Evolutionary conservation across 257 asterid genomes (phyloP).

Genomic region (Capsicum baccatum): DNA sequence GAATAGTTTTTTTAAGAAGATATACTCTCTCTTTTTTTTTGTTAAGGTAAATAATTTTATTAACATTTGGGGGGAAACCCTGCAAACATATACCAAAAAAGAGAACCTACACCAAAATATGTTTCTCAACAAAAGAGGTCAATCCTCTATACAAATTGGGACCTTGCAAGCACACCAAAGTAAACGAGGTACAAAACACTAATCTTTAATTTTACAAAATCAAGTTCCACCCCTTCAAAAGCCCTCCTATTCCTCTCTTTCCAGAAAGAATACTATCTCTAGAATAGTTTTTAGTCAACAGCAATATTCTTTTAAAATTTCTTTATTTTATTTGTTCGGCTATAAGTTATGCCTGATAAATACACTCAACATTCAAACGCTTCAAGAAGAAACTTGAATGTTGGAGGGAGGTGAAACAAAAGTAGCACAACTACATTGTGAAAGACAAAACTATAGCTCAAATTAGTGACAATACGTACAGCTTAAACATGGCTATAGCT

Average conservation of each 20-base stretch:
- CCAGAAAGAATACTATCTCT: neutral
- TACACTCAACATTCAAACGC: constrained; percentile 5
- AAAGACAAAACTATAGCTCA: constrained; percentile 10
- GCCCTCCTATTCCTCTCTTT: no score
- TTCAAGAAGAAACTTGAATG: constrained; percentile 19
- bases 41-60: no score
- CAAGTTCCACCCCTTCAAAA: no score
- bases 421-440: neutral
- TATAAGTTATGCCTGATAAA: constrained; percentile 12
- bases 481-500: constrained; percentile 15
- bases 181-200: no score
- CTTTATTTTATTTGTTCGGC: neutral
- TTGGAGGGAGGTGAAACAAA: constrained; percentile 25
- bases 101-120: no score
- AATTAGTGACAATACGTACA: constrained; percentile 1
- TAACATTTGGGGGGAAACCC: no score
- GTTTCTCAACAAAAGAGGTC: no score
- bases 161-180: no score
- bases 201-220: no score
- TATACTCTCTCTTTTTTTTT: no score
- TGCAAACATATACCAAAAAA: no score
- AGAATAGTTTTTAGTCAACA: neutral
- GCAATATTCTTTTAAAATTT: neutral
- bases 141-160: no score
- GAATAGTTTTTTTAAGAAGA: neutral